Conservation (phyloP, 2,329 filamentous ascomycete genomes). For the Thermoascus crustaceus region DNA sequence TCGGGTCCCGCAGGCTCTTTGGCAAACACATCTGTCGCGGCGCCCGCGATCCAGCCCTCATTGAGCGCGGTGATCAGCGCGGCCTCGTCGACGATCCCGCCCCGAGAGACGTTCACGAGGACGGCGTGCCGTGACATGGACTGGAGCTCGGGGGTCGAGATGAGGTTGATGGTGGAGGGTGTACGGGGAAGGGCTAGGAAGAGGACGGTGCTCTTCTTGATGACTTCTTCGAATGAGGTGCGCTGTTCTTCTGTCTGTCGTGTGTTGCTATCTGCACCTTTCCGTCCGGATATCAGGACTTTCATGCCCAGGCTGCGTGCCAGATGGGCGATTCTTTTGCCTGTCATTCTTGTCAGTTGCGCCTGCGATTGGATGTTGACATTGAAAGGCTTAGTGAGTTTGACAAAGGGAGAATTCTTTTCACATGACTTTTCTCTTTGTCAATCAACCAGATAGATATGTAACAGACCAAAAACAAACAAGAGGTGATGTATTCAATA, state of each 20-base stretch:
- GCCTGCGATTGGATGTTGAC: too few relatives aligned
- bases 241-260: slow-evolving; percentile 8
- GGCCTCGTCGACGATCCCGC: slow-evolving; percentile 44
- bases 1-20: slow-evolving; percentile 40
- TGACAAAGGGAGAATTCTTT: too few relatives aligned
- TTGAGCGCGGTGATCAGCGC: slow-evolving; percentile 40
- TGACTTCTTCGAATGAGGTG: slow-evolving; percentile 21
- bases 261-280: slow-evolving; percentile 18
- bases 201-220: slow-evolving; percentile 23
- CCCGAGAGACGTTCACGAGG: slow-evolving; percentile 43
- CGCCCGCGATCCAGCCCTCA: slow-evolving; percentile 40
- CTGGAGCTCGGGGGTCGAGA: slow-evolving; percentile 33
- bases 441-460: neutral
- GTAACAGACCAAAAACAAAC: neutral
- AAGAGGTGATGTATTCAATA: neutral
- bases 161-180: slow-evolving; percentile 25
- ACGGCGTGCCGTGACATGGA: slow-evolving; percentile 39
- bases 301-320: slow-evolving; percentile 41
- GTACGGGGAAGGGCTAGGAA: slow-evolving; percentile 24
- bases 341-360: slow-evolving; percentile 8
- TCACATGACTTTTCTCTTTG: slow-evolving; percentile 1
- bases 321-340: slow-evolving; percentile 38
- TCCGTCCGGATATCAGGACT: slow-evolving; percentile 42
- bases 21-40: slow-evolving; percentile 44
- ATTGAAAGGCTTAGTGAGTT: too few relatives aligned